Percentiles rank a stretch among this genome's conserved stretches.
Evolutionary conservation across 1,284 basidiomycete genomes (phyloP).

Genomic region (Trametes hirsuta): DNA sequence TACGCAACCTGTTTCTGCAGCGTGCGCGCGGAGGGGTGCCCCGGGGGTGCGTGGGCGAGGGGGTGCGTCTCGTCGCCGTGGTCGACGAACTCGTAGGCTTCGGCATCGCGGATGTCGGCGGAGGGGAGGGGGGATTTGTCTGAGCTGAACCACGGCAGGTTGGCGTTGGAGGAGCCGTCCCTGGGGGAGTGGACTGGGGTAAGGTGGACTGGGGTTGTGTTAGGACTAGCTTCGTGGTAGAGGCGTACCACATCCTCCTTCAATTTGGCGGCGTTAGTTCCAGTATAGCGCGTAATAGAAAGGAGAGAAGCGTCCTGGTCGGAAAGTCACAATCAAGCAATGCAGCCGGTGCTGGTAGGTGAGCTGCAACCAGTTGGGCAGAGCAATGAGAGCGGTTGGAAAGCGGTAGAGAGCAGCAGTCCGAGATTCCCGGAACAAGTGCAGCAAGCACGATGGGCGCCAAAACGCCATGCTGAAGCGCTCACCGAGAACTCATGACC

Average conservation of each 20-base stretch:
- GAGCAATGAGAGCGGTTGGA: no score
- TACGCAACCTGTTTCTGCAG: slow-evolving; percentile 36
- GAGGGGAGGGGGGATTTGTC: neutral
- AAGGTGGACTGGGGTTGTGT: neutral
- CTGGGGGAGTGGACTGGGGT: neutral
- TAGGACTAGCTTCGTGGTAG: no score
- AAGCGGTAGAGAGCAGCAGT: no score
- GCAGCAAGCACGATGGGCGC: no score
- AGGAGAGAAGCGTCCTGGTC: no score
- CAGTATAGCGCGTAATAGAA: no score
- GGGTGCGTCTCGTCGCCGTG: slow-evolving; percentile 3
- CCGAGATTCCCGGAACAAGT: no score
- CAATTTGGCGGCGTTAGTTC: neutral
- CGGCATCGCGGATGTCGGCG: slow-evolving; percentile 25
- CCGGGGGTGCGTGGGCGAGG: neutral
- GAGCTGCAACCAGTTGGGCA: no score
- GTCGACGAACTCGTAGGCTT: slow-evolving; percentile 27
- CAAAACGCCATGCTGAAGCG: no score
- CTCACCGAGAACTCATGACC: no score
- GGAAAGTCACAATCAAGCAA: no score
- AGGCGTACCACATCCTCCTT: slow-evolving; percentile 4
- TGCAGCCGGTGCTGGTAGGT: no score
- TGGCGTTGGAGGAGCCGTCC: slow-evolving; percentile 7
- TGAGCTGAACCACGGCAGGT: slow-evolving; percentile 22
- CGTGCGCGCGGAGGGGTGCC: slow-evolving; percentile 12